These are phyloP conservation scores for Kwoniella europaea DNA, from an alignment of 768 basidiomycete genomes.

Conservation along the genomic window DNA sequence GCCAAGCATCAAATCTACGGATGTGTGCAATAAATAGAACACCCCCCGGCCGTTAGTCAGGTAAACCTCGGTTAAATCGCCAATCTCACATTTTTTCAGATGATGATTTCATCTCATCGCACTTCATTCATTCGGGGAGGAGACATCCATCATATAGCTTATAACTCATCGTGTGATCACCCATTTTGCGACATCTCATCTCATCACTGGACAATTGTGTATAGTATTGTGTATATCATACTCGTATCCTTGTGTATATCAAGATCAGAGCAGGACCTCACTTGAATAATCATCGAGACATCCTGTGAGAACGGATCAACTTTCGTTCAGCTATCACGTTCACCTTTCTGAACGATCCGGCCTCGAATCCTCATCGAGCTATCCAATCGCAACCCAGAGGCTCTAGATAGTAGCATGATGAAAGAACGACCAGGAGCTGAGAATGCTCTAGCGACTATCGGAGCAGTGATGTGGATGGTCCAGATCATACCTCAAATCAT, in stretches of 20 bases:
- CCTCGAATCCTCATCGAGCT: background rate
- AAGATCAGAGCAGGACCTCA: background rate
- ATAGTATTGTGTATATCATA: background rate
- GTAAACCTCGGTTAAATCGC: conserved; percentile 4
- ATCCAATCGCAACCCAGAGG: background rate
- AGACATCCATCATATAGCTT: too few species aligned
- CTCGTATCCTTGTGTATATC: background rate
- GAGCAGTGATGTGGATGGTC: conserved; percentile 59
- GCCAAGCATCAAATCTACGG: background rate
- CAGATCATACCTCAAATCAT: conserved; percentile 71
- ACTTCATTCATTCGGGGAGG: too few species aligned
- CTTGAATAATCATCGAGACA: too few species aligned
- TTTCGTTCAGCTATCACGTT: too few species aligned
- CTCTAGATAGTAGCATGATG: conserved; percentile 29
- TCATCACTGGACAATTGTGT: background rate
- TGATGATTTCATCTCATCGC: background rate
- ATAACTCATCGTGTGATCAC: too few species aligned
- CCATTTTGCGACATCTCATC: background rate
- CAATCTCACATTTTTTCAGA: conserved; percentile 1
- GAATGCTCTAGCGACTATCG: conserved; percentile 73
- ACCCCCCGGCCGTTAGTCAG: too few species aligned
- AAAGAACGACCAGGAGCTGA: conserved; percentile 65
- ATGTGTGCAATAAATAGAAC: background rate
- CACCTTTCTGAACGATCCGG: too few species aligned
- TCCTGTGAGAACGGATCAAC: background rate